Conservation (phyloP, 2,329 filamentous ascomycete genomes). For the Coleophoma crateriformis region DNA sequence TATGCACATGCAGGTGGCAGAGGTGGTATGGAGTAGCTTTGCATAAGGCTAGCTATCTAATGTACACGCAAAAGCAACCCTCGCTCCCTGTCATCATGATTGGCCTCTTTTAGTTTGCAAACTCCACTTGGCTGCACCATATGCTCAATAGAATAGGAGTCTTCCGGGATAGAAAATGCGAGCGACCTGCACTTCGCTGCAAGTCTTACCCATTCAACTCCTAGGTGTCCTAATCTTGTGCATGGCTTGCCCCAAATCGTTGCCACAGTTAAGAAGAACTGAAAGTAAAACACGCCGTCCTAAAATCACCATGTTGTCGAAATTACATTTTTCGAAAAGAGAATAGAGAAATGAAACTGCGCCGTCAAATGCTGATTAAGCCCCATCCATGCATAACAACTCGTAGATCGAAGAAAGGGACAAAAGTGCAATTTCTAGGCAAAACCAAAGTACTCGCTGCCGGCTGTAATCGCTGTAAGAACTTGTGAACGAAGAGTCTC, state of each 20-base stretch:
- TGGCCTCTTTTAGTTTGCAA: not conserved
- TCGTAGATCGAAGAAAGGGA: conserved; percentile 15
- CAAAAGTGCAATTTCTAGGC: conserved; percentile 50
- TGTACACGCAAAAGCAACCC: not conserved
- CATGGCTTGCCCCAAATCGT: too few species aligned
- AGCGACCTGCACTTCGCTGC: conserved; percentile 31
- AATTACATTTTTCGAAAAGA: not conserved
- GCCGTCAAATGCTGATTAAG: conserved; percentile 26
- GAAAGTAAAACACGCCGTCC: conserved; percentile 1
- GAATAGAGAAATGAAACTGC: not conserved
- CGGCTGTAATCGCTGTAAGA: conserved; percentile 94
- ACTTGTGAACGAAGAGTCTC: conserved; percentile 82
- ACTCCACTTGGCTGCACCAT: not conserved
- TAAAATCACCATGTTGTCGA: not conserved
- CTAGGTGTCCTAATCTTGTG: too few species aligned
- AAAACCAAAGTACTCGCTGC: conserved; percentile 96
- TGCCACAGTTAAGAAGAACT: not conserved
- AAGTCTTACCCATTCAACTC: conserved; percentile 1
- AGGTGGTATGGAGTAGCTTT: not conserved
- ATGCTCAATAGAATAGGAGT: not conserved
- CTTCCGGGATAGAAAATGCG: not conserved
- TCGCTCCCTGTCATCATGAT: too few species aligned
- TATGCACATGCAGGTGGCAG: too few species aligned
- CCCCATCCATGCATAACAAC: conserved; percentile 21
- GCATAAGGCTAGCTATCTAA: not conserved